phyloP scores from a whole-genome alignment of 768 basidiomycete genomes.

The Boletus reticulatus region DNA sequence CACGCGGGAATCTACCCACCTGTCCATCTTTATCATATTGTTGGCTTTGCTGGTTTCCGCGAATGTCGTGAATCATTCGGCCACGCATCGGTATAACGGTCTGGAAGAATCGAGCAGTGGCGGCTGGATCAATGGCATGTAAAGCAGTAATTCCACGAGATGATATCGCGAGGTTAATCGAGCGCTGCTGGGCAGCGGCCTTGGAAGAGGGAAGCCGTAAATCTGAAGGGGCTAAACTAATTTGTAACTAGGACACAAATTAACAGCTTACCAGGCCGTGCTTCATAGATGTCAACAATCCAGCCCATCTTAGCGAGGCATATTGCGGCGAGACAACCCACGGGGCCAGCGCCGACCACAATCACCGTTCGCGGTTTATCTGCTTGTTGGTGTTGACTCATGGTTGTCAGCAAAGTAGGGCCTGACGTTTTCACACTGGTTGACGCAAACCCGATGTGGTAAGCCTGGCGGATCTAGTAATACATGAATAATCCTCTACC shows the following conservation, averaged over 20 bases:
- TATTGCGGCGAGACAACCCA: slow-evolving; percentile 89
- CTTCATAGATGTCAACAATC: slow-evolving; percentile 77
- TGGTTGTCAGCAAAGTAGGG: slow-evolving; percentile 1
- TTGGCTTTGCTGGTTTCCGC: slow-evolving; percentile 78
- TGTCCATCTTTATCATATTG: slow-evolving; percentile 86
- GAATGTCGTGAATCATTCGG: slow-evolving; percentile 85
- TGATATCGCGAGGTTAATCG: slow-evolving; percentile 96
- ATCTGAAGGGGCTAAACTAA: slow-evolving; percentile 44
- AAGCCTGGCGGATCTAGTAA: slow-evolving; percentile 17
- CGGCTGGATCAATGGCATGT: slow-evolving; percentile 69
- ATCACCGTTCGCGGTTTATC: slow-evolving; percentile 45
- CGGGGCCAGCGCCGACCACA: slow-evolving; percentile 87
- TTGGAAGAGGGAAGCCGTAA: slow-evolving; percentile 71
- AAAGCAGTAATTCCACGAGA: slow-evolving; percentile 90
- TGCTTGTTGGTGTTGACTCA: slow-evolving; percentile 11
- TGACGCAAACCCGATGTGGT: slow-evolving; percentile 10
- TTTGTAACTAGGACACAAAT: slow-evolving; percentile 13
- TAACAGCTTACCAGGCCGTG: slow-evolving; percentile 59
- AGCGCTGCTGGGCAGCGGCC: slow-evolving; percentile 68
- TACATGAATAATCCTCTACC: neutral
- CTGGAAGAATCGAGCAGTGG: slow-evolving; percentile 68
- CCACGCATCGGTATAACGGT: slow-evolving; percentile 92
- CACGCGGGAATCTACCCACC: slow-evolving; percentile 46
- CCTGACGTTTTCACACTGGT: neutral
- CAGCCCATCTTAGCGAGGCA: slow-evolving; percentile 86